Evolutionary conservation across 306 rosid genomes (phyloP).

Genomic region (Quercus glauca): DNA sequence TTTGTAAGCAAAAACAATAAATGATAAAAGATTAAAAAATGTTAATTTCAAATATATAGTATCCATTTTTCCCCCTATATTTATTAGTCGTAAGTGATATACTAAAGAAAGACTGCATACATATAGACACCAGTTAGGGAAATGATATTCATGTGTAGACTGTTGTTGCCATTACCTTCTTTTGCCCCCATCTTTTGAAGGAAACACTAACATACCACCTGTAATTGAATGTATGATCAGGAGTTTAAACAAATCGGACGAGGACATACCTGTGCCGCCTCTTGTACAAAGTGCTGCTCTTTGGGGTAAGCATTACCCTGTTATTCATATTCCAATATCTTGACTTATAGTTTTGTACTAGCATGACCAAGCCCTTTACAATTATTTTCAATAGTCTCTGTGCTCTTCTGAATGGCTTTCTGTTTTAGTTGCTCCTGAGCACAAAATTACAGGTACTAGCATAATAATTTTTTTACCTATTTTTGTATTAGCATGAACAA

Average conservation of each 20-base stretch:
- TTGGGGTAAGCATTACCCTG: conserved; percentile 48
- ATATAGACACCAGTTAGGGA: too few relatives aligned
- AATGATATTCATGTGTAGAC: background rate
- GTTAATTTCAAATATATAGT: too few relatives aligned
- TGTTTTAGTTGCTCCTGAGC: background rate
- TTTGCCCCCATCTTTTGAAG: background rate
- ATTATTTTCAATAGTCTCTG: background rate
- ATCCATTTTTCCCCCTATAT: too few relatives aligned
- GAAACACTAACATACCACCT: background rate
- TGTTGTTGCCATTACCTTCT: background rate
- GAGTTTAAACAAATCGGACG: conserved; percentile 85
- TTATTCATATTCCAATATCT: background rate
- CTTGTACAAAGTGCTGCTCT: conserved; percentile 79
- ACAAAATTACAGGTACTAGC: too few relatives aligned
- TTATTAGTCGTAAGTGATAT: too few relatives aligned
- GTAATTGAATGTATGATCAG: conserved; percentile 32
- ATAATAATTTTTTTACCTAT: background rate
- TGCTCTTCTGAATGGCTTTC: background rate
- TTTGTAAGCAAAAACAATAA: too few relatives aligned
- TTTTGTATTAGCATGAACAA: background rate
- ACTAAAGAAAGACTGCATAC: too few relatives aligned
- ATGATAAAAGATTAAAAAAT: too few relatives aligned
- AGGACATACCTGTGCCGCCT: conserved; percentile 95
- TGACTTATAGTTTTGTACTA: background rate
- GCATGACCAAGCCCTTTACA: too few relatives aligned